Percentiles rank a stretch among this genome's conserved stretches.
phyloP scores from a whole-genome alignment of 768 basidiomycete species.

The Suillus fuscotomentosus region DNA sequence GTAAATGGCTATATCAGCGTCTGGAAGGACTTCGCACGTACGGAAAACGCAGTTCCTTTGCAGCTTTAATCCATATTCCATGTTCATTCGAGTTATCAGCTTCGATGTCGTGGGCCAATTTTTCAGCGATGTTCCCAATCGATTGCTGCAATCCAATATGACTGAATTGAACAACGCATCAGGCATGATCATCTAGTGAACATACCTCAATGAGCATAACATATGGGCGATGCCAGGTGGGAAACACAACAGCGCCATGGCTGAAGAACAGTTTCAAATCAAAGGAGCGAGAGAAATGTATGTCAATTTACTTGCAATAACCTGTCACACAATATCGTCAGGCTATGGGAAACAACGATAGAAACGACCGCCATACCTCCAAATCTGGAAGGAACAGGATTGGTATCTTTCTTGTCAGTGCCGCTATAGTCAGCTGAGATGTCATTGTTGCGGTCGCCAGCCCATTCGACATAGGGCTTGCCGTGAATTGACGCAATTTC shows the following conservation, averaged over 20 bases:
- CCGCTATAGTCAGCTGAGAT: constrained; percentile 16
- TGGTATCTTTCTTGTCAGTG: constrained; percentile 23
- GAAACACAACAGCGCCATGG: constrained; percentile 20
- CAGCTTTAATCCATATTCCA: constrained; percentile 19
- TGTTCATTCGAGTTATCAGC: constrained; percentile 15
- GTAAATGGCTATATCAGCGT: not conserved
- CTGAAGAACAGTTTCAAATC: constrained; percentile 7
- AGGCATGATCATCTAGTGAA: not conserved
- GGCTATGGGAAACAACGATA: not conserved
- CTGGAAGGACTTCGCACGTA: constrained; percentile 6
- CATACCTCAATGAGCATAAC: constrained; percentile 25
- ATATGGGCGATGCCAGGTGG: constrained; percentile 28
- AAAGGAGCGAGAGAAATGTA: too few species aligned
- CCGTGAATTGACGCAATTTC: constrained; percentile 25
- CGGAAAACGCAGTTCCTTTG: constrained; percentile 28
- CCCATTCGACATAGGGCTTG: constrained; percentile 23
- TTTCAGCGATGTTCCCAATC: constrained; percentile 23
- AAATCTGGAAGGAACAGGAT: constrained; percentile 24
- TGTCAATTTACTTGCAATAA: constrained; percentile 24
- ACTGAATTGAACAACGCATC: not conserved
- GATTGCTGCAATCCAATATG: constrained; percentile 21
- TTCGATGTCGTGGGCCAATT: constrained; percentile 25
- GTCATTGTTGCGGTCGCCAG: constrained; percentile 21
- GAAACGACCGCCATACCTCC: constrained; percentile 16
- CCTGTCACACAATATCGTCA: constrained; percentile 9